Conservation (phyloP, 805 yeast species). For the Metschnikowia reukaufii region DNA sequence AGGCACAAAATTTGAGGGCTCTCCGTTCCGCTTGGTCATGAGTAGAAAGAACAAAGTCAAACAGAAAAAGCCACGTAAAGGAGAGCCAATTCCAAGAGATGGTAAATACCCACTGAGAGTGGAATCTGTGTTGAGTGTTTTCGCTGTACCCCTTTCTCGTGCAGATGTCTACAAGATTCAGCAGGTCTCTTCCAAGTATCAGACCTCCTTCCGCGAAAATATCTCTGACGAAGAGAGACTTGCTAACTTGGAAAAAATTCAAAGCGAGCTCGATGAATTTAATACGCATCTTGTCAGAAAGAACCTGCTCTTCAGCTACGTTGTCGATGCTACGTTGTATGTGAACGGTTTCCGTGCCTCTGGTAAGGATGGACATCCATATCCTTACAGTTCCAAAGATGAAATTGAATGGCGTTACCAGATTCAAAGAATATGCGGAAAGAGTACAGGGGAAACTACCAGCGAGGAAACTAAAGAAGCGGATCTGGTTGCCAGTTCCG, state of each 20-base stretch:
- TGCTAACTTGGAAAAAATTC: conserved; percentile 26
- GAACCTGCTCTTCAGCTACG: conserved; percentile 25
- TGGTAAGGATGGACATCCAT: conserved; percentile 20
- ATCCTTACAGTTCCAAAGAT: conserved; percentile 25
- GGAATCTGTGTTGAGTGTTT: conserved; percentile 24
- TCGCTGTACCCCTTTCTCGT: conserved; percentile 30
- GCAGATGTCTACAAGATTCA: conserved; percentile 27
- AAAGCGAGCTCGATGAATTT: conserved; percentile 25
- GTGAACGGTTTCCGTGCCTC: conserved; percentile 18
- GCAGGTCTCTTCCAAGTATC: conserved; percentile 25
- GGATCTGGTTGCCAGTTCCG: background rate
- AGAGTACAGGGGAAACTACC: background rate
- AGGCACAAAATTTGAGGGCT: conserved; percentile 13
- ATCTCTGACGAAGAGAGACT: conserved; percentile 25
- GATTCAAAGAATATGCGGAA: conserved; percentile 15
- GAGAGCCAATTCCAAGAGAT: background rate
- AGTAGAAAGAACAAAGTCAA: conserved; percentile 12
- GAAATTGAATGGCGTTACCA: conserved; percentile 25
- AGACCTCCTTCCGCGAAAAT: conserved; percentile 33
- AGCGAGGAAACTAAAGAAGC: background rate
- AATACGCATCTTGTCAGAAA: conserved; percentile 22
- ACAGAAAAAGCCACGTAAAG: background rate
- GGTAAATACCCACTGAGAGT: background rate
- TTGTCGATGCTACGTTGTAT: conserved; percentile 21
- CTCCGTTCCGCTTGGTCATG: conserved; percentile 32